Evolutionary conservation across 345 rosid genomes (phyloP).

Genomic region (Melastoma malabathricum): DNA sequence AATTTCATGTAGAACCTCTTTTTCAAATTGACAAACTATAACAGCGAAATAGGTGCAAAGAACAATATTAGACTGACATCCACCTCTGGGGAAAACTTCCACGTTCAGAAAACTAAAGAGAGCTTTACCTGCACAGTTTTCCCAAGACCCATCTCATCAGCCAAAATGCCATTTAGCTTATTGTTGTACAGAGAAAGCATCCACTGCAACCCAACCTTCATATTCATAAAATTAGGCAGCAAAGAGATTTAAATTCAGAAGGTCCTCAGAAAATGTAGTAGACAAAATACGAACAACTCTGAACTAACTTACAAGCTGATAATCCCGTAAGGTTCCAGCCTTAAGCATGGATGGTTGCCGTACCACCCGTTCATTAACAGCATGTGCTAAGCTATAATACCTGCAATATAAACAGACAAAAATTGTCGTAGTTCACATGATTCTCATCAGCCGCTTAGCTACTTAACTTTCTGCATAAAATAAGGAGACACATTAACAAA

Average conservation of each 20-base stretch:
- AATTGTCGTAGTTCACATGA: not conserved
- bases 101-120: not conserved
- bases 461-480: too few species aligned
- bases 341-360: slow-evolving; percentile 96
- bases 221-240: not conserved
- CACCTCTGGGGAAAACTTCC: slow-evolving; percentile 1
- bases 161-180: slow-evolving; percentile 95
- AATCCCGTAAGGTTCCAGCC: slow-evolving; percentile 90
- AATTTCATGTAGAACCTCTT: too few species aligned
- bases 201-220: slow-evolving; percentile 98
- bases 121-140: slow-evolving; percentile 92
- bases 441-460: too few species aligned
- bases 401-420: slow-evolving; percentile 21
- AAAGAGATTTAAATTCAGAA: slow-evolving; percentile 1
- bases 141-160: slow-evolving; percentile 99
- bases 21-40: too few species aligned
- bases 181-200: slow-evolving; percentile 98
- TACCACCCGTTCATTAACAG: slow-evolving; percentile 79
- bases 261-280: slow-evolving; percentile 5
- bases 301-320: slow-evolving; percentile 75
- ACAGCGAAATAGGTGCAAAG: too few species aligned
- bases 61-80: not conserved
- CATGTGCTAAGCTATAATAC: slow-evolving; percentile 96
- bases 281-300: slow-evolving; percentile 6
- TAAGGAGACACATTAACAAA: not conserved